Percentiles rank a stretch among this genome's conserved stretches.
Evolutionary conservation across 495 filamentous ascomycete species (phyloP).

Genomic region (Hyphodiscus hymeniophilus): DNA sequence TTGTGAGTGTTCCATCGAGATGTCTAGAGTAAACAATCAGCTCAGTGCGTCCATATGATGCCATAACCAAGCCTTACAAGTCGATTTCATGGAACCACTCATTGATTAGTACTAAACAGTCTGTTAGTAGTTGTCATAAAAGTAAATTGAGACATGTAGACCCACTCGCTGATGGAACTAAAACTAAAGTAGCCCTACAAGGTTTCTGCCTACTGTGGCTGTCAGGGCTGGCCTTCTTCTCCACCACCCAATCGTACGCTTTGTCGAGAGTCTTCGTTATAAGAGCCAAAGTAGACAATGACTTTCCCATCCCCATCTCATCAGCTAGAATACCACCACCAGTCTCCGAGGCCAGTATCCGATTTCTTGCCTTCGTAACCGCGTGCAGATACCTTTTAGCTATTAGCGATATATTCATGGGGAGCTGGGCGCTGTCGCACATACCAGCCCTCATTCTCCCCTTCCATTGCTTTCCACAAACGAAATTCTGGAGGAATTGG

Average conservation of each 20-base stretch:
- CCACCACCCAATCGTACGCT: too few species aligned
- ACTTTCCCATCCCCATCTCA: slow-evolving; percentile 95
- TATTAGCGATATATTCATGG: background rate
- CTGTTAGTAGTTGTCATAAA: background rate
- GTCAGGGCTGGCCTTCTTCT: too few species aligned
- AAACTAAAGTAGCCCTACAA: slow-evolving; percentile 59
- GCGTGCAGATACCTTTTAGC: slow-evolving; percentile 5
- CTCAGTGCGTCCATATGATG: background rate
- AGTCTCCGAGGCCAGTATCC: background rate
- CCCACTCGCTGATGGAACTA: slow-evolving; percentile 45
- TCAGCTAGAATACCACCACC: slow-evolving; percentile 76
- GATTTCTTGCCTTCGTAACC: slow-evolving; percentile 4
- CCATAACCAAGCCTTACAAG: background rate
- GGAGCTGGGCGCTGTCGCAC: background rate
- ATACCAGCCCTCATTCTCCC: slow-evolving; percentile 4
- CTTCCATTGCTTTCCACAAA: slow-evolving; percentile 18
- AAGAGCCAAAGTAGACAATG: slow-evolving; percentile 73
- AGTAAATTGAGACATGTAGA: background rate
- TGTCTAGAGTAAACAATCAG: slow-evolving; percentile 2
- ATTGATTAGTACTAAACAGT: slow-evolving; percentile 4
- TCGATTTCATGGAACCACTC: slow-evolving; percentile 14
- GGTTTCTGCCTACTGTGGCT: slow-evolving; percentile 22
- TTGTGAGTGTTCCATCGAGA: slow-evolving; percentile 35
- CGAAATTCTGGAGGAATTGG: slow-evolving; percentile 22
- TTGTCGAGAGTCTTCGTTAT: too few species aligned